phyloP scores from a whole-genome alignment of 2,329 filamentous ascomycete species.

The Boeremia lycopersici region DNA sequence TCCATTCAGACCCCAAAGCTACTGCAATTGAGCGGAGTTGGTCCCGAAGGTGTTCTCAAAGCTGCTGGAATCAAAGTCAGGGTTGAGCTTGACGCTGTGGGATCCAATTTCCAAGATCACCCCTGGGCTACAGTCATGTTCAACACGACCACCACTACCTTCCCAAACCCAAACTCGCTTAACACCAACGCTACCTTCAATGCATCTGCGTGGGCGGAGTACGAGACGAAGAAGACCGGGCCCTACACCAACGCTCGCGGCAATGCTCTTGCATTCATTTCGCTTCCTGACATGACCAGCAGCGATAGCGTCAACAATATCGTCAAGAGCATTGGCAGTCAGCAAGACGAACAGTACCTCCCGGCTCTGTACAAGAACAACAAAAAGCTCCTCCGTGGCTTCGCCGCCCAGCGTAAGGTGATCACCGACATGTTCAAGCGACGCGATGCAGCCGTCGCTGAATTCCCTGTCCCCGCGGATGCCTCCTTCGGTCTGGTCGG shows the following conservation, averaged over 20 bases:
- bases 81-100: slow-evolving; percentile 38
- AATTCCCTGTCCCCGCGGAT: slow-evolving; percentile 46
- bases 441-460: slow-evolving; percentile 28
- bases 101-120: slow-evolving; percentile 45
- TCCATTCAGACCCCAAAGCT: slow-evolving; percentile 63
- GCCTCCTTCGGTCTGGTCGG: slow-evolving; percentile 32
- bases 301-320: slow-evolving; percentile 9
- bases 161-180: slow-evolving; percentile 30
- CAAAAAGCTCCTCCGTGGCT: slow-evolving; percentile 27
- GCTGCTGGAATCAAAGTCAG: slow-evolving; percentile 34
- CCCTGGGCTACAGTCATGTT: slow-evolving; percentile 27
- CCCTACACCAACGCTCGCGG: slow-evolving; percentile 34
- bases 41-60: slow-evolving; percentile 33
- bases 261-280: slow-evolving; percentile 33
- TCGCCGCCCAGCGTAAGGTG: slow-evolving; percentile 28
- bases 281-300: slow-evolving; percentile 29
- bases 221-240: slow-evolving; percentile 40
- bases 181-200: slow-evolving; percentile 42
- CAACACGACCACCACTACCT: slow-evolving; percentile 29
- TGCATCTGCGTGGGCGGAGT: slow-evolving; percentile 37
- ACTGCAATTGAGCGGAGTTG: slow-evolving; percentile 47
- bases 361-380: slow-evolving; percentile 29
- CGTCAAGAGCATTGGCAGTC: slow-evolving; percentile 22
- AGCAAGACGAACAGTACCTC: slow-evolving; percentile 29
- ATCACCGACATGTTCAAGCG: slow-evolving; percentile 29